Evolutionary conservation across 352 stramenopile genomes (phyloP), one percentile per base, ranked within the genome.

Genomic region (Globisporangium okanoganense): DNA sequence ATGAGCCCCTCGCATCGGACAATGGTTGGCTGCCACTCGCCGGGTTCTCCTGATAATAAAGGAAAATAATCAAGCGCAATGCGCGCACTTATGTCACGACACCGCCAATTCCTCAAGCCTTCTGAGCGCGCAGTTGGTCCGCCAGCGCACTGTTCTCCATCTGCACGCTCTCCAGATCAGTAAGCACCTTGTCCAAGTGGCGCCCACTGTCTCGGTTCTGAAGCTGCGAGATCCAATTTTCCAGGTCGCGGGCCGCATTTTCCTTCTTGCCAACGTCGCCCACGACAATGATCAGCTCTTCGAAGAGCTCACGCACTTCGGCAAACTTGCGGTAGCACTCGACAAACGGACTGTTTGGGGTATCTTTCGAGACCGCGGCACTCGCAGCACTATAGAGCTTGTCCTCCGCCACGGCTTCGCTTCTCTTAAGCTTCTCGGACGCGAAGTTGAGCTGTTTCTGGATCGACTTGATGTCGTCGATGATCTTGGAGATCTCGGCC

Each of bases 271-370:
- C 87, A 7, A 88, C 76, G 36, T 92, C 79, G 1, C 71, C 67
- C 5, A 90, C 62, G 25, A 85, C 72, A 24, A 73, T 9, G 38
- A 96, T 81, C 14, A 96, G 71, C 59, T 92, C 76, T 47, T 96
- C 87, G 52, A 95, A 96, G 33, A 94, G 62, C 60, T 94, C 79
- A 9, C 87, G 78, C 25, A 96, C 76, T 40, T 85, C 69, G 1
- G 81, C 84, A 59, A 96, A 93, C 58, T 91, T 87, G 50, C 85
- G 83, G 56, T 95, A 95, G 60, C 82, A 93, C 54, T 92, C 86
- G 20, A 95, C 64, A n/a, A 58, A 47, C 38, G 60, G 90, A 88
- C 69, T 65, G 25, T 67, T 76, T 12, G 16, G 24, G 2, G 29
- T 20, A 14, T 64, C 38, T 27, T 36, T 47, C 35, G 18, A 63